phyloP scores from a whole-genome alignment of 1,139 yeast genomes.

The Candida smagusa region DNA sequence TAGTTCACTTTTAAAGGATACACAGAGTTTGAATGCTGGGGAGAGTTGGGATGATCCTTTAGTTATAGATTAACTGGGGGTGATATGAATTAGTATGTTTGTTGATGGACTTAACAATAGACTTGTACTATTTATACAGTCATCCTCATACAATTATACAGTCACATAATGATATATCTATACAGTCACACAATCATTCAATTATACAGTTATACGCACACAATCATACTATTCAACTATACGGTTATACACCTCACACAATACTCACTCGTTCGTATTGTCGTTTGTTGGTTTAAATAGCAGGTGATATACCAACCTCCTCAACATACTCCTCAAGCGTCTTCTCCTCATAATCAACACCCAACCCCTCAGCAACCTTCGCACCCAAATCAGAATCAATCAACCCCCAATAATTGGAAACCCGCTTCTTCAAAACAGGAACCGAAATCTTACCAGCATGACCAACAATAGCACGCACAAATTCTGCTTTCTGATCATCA shows the following conservation, averaged over 20 bases:
- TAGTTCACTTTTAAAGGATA: neutral
- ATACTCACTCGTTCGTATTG: no score
- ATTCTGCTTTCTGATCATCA: constrained; percentile 26
- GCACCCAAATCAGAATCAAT: constrained; percentile 31
- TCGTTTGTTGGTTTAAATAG: no score
- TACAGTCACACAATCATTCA: neutral
- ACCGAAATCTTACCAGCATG: constrained; percentile 32
- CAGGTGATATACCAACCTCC: constrained; percentile 16
- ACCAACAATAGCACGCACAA: constrained; percentile 34
- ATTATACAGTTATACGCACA: neutral
- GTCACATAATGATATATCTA: neutral
- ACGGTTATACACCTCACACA: no score
- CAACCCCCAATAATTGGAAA: constrained; percentile 40
- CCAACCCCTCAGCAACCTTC: constrained; percentile 31
- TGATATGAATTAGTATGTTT: no score
- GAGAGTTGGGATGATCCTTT: constrained; percentile 44
- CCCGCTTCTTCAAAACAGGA: constrained; percentile 28
- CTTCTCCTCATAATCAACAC: constrained; percentile 26
- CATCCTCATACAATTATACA: neutral
- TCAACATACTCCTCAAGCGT: constrained; percentile 24
- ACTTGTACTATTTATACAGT: no score
- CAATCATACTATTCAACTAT: no score
- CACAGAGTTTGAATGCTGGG: neutral
- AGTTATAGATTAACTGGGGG: constrained; percentile 24
- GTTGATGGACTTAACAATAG: no score